A percentile compares a stretch with the other conserved stretches of the same genome.
phyloP scores from a whole-genome alignment of 257 asterid genomes.

The Cynanchum wilfordii region DNA sequence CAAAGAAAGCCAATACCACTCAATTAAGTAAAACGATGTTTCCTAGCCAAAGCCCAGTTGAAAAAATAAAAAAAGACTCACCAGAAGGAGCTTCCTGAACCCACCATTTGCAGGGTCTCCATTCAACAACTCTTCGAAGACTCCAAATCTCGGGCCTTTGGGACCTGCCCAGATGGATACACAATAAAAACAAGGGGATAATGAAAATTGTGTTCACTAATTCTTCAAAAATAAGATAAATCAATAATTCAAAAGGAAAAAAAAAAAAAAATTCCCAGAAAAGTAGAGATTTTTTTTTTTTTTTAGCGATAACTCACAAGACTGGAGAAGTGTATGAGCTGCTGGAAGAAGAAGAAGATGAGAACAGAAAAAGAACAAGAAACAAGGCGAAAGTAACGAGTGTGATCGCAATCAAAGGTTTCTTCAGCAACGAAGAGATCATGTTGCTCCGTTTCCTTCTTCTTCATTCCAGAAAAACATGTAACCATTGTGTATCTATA shows the following conservation, averaged over 20 bases:
- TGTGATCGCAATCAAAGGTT: conserved; percentile 42
- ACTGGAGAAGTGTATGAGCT: conserved; percentile 18
- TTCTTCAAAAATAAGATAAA: too few species aligned
- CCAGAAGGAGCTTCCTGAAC: conserved; percentile 52
- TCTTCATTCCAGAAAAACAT: not conserved
- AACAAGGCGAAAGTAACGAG: conserved; percentile 33
- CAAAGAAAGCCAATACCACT: not conserved
- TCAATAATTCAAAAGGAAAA: not conserved
- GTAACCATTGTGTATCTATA: not conserved
- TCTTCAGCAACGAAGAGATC: conserved; percentile 52
- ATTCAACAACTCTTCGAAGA: conserved; percentile 60
- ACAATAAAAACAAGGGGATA: not conserved
- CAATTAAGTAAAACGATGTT: not conserved
- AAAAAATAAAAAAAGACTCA: conserved; percentile 24
- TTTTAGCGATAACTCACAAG: conserved; percentile 35
- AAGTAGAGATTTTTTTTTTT: not conserved
- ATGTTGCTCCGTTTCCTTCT: conserved; percentile 17
- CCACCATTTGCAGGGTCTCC: conserved; percentile 99
- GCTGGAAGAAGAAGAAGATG: conserved; percentile 43
- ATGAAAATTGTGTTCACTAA: not conserved
- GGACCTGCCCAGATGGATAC: conserved; percentile 31
- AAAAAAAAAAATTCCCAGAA: not conserved
- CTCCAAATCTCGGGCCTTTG: conserved; percentile 76
- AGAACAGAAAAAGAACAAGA: conserved; percentile 40
- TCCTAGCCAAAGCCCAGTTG: not conserved